Evolutionary conservation across 1,284 basidiomycete genomes (phyloP).

Genomic region (Rhodotorula sp.): DNA sequence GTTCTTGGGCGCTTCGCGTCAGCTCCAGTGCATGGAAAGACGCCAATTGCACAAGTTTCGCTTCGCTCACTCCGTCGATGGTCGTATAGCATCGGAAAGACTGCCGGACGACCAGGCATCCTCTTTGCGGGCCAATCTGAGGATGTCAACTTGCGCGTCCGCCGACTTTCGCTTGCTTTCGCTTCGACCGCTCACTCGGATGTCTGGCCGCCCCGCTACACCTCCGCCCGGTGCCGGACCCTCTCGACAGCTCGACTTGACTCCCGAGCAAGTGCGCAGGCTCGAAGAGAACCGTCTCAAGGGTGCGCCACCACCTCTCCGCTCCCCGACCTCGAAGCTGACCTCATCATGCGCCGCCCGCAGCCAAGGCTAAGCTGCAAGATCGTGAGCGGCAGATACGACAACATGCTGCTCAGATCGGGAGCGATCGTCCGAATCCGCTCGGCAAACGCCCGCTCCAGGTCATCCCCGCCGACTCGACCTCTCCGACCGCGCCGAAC

Average conservation of each 20-base stretch:
- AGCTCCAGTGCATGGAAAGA: too few relatives aligned
- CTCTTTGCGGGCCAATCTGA: not conserved
- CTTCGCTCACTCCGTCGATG: too few relatives aligned
- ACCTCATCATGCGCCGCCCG: not conserved
- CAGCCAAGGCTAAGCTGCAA: conserved; percentile 56
- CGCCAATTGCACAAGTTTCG: too few relatives aligned
- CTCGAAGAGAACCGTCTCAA: conserved; percentile 29
- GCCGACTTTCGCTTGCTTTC: not conserved
- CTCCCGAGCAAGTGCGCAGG: conserved; percentile 22
- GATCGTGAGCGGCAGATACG: conserved; percentile 53
- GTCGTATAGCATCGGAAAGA: too few relatives aligned
- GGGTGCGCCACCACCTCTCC: conserved; percentile 9
- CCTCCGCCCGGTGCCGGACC: not conserved
- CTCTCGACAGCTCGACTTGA: conserved; percentile 3
- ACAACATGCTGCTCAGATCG: not conserved
- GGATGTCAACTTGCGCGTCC: not conserved
- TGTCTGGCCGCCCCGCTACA: conserved; percentile 2
- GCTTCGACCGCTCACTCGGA: not conserved
- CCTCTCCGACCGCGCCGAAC: conserved; percentile 58
- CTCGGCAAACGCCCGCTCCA: conserved; percentile 62
- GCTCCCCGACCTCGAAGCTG: not conserved
- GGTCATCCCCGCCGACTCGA: conserved; percentile 58
- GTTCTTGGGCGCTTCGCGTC: too few relatives aligned
- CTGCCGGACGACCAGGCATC: too few relatives aligned
- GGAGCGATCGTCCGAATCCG: conserved; percentile 49